Conservation (phyloP, 2,329 filamentous ascomycete genomes). For the Neofusicoccum laricinum region DNA sequence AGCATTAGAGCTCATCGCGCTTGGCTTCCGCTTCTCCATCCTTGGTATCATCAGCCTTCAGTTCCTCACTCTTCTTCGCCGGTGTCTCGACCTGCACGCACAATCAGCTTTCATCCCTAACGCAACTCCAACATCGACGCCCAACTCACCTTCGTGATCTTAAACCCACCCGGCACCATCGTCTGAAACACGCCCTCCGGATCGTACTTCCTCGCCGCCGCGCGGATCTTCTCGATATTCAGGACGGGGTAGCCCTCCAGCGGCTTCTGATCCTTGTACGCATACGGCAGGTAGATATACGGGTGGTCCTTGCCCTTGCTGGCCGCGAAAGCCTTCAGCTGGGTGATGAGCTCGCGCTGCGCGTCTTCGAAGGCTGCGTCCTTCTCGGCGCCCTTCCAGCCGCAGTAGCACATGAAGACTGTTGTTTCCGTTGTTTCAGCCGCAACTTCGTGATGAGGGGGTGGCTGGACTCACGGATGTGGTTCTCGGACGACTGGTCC, state of each 20-base stretch:
- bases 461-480: conserved; percentile 10
- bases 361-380: not conserved
- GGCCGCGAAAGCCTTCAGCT: not conserved
- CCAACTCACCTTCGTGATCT: conserved; percentile 23
- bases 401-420: conserved; percentile 10
- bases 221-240: conserved; percentile 18
- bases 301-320: conserved; percentile 5
- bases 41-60: too few relatives aligned
- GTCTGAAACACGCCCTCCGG: conserved; percentile 26
- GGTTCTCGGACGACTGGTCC: conserved; percentile 20
- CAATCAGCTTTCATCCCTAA: too few relatives aligned
- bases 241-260: conserved; percentile 24
- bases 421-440: not conserved
- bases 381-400: conserved; percentile 14
- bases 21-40: too few relatives aligned
- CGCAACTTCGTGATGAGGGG: too few relatives aligned
- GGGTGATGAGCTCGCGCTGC: not conserved
- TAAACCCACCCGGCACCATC: conserved; percentile 28
- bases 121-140: too few relatives aligned
- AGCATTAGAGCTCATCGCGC: too few relatives aligned
- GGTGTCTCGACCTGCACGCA: too few relatives aligned
- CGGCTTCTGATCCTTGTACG: conserved; percentile 18
- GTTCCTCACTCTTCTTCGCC: too few relatives aligned
- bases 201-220: conserved; percentile 19
- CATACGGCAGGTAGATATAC: conserved; percentile 14